Evolutionary conservation across 352 stramenopile species (phyloP), one percentile per base, ranked within the genome.

Genomic region (Thraustotheca clavata): DNA sequence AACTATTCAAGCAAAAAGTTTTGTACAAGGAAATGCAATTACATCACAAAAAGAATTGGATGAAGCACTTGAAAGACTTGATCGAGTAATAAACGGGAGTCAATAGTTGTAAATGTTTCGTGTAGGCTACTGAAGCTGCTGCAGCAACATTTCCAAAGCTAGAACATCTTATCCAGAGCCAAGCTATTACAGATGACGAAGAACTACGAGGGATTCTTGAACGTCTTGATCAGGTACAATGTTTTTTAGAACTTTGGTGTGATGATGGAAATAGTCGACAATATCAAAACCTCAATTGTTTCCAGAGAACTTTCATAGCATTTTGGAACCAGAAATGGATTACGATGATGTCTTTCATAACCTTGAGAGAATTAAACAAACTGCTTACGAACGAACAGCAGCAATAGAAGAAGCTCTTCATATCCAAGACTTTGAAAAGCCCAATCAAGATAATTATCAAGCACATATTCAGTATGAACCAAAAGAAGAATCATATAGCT

Each of bases 71-170:
- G 38, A 54, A 22, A 40, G 57, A 5, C 27, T 65, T 16, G 57
- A 65, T 8, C 34, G 2, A 16, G 16, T 33, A 11, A 9, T 14
- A 11, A 5, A n/a, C 36, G 11, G 24, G 34, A 12, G n/a, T 54
- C 12, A n/a, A 43, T 8, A 0, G 5, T 29, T 14, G 24, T 22
- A 1, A 12, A 47, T n/a, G n/a, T 1, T 12, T 62, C 16, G 35
- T 35, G 35, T 33, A 65, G 35, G 57, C 57, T 20, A 40, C 57
- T 0, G 57, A 65, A 46, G 38, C 57, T 20, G 57, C 55, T 9
- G 35, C 55, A 5, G 55, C 57, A 11, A 65, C 57, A 20, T 65
- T 46, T 33, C 39, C 57, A 33, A 40, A 54, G 27, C 57, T 65
- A 18, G 57, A 65, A 24, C 57, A 65, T 26, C 41, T 65, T 4